These are phyloP conservation scores for Camellia sinensis DNA, from an alignment of 148 eudicot species.

Conservation along the genomic window DNA sequence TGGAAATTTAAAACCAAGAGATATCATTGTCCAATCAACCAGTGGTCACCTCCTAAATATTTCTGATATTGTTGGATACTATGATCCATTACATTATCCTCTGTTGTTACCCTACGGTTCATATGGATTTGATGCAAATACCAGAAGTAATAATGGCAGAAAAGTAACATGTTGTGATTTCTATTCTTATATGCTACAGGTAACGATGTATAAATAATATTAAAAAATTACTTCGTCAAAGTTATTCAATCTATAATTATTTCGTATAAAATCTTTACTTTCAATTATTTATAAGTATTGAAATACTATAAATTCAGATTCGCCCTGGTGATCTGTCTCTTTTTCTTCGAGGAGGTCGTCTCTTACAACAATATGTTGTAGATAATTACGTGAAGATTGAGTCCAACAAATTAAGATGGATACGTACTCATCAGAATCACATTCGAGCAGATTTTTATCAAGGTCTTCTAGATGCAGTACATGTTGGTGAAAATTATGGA, in stretches of 20 bases:
- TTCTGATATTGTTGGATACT: not conserved
- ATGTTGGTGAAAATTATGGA: too few relatives aligned
- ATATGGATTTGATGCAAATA: not conserved
- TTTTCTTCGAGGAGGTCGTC: too few relatives aligned
- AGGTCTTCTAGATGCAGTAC: too few relatives aligned
- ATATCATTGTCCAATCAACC: not conserved
- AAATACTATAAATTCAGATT: too few relatives aligned
- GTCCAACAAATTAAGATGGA: too few relatives aligned
- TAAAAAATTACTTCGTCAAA: too few relatives aligned
- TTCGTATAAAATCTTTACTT: not conserved
- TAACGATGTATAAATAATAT: not conserved
- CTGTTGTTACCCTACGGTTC: not conserved
- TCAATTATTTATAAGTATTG: not conserved
- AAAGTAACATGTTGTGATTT: not conserved
- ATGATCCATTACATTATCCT: constrained; percentile 4
- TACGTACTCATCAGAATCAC: too few relatives aligned
- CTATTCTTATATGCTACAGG: not conserved
- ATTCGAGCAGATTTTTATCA: too few relatives aligned
- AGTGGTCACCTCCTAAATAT: not conserved
- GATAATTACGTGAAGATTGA: too few relatives aligned
- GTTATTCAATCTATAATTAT: too few relatives aligned
- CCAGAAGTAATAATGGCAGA: not conserved
- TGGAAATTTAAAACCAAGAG: not conserved
- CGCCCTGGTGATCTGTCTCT: too few relatives aligned
- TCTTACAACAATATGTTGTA: too few relatives aligned